These are phyloP conservation scores for Lonicera japonica DNA, from an alignment of 129 eudicot genomes.

Conservation along the genomic window DNA sequence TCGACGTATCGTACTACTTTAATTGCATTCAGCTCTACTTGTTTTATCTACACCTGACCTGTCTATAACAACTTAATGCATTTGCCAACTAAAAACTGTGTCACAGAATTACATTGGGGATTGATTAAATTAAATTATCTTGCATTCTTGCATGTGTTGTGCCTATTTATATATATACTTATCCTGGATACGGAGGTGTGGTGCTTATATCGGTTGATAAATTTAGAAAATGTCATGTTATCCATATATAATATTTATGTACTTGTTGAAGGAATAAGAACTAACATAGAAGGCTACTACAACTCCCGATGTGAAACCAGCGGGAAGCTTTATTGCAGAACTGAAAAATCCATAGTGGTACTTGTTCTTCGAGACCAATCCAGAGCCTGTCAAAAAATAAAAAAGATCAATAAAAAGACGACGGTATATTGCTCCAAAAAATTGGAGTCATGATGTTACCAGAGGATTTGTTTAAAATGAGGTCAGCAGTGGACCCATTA, in stretches of 20 bases:
- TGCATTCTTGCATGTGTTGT: neutral
- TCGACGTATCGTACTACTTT: neutral
- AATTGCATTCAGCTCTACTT: neutral
- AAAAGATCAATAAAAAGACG: neutral
- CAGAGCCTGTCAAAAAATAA: constrained; percentile 51
- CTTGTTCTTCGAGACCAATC: constrained; percentile 69
- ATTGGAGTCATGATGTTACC: constrained; percentile 22
- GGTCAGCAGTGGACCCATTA: constrained; percentile 63
- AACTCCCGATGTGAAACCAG: constrained; percentile 82
- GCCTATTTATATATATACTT: too few species aligned
- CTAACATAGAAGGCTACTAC: constrained; percentile 91
- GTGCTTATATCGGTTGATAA: neutral
- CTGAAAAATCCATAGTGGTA: constrained; percentile 86
- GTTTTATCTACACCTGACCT: neutral
- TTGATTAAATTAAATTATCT: neutral
- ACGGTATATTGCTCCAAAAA: neutral
- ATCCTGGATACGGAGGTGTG: neutral
- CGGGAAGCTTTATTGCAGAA: constrained; percentile 72
- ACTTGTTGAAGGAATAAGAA: neutral
- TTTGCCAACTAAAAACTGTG: neutral
- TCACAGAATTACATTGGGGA: neutral
- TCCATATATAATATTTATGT: neutral
- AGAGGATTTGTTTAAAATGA: constrained; percentile 53
- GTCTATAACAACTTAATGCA: neutral
- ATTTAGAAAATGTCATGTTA: neutral